Evolutionary conservation across 2,329 filamentous ascomycete species (phyloP).

Genomic region (Paraphoma sp.): DNA sequence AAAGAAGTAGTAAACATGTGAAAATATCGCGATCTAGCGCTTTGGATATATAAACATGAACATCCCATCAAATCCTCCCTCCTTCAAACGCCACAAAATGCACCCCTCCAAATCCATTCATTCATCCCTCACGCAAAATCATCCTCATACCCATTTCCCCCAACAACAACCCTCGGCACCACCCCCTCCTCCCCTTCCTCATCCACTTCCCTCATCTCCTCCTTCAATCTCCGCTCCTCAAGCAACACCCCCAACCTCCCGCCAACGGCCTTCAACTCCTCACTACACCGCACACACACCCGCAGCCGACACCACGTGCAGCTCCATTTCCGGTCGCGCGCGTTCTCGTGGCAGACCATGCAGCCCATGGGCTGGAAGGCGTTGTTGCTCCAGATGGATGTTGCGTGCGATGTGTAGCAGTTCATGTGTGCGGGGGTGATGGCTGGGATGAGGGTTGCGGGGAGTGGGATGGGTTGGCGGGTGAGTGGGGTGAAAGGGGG

Average conservation of each 20-base stretch:
- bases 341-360: slow-evolving; percentile 42
- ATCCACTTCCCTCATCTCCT: slow-evolving; percentile 6
- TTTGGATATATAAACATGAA: too few species aligned
- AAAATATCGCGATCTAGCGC: too few species aligned
- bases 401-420: slow-evolving; percentile 42
- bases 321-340: slow-evolving; percentile 34
- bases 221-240: slow-evolving; percentile 12
- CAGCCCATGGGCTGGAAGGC: slow-evolving; percentile 42
- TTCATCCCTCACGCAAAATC: slow-evolving; percentile 1
- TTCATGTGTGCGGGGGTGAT: slow-evolving; percentile 36
- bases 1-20: too few species aligned
- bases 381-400: slow-evolving; percentile 39
- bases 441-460: slow-evolving; percentile 25
- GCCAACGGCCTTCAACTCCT: slow-evolving; percentile 25
- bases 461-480: slow-evolving; percentile 17
- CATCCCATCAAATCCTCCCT: too few species aligned
- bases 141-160: neutral
- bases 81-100: neutral
- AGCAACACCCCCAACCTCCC: slow-evolving; percentile 27
- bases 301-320: slow-evolving; percentile 48
- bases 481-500: slow-evolving; percentile 32
- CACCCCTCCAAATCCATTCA: too few species aligned
- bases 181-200: slow-evolving; percentile 1
- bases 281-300: slow-evolving; percentile 40
- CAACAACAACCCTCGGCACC: neutral